A percentile compares a stretch with the other conserved stretches of the same genome.
phyloP scores from a whole-genome alignment of 768 basidiomycete genomes.

The Pleurotus cornucopiae region DNA sequence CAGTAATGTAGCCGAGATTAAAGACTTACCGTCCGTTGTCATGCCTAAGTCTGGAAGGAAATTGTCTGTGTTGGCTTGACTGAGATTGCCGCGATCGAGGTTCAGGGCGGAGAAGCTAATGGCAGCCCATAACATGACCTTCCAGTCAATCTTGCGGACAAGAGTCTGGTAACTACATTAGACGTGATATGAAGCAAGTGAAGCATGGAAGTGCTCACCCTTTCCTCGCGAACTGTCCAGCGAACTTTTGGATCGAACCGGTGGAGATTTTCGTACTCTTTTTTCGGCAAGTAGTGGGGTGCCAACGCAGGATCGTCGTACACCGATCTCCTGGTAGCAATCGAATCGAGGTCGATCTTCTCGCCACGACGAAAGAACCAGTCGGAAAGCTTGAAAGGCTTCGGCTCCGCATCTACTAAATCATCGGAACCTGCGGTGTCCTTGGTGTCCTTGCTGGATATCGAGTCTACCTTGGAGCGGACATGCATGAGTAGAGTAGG shows the following conservation, averaged over 20 bases:
- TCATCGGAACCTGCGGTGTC: conserved; percentile 19
- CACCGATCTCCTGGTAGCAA: conserved; percentile 47
- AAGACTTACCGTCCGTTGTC: conserved; percentile 20
- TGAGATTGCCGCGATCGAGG: conserved; percentile 49
- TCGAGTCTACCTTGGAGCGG: conserved; percentile 5
- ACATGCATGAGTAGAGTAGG: neutral
- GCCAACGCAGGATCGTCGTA: conserved; percentile 47
- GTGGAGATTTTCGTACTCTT: conserved; percentile 50
- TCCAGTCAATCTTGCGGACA: conserved; percentile 57
- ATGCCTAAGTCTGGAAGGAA: conserved; percentile 47
- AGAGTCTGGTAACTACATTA: conserved; percentile 29
- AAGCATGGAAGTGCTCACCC: conserved; percentile 19
- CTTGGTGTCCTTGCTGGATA: conserved; percentile 12
- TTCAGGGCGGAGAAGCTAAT: conserved; percentile 56
- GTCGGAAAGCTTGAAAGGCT: conserved; percentile 29
- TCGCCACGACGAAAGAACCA: conserved; percentile 26
- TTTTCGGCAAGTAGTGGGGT: conserved; percentile 44
- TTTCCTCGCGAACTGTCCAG: conserved; percentile 59
- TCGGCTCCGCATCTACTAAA: conserved; percentile 31
- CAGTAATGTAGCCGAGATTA: too few relatives aligned
- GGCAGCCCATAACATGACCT: conserved; percentile 52
- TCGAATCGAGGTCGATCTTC: conserved; percentile 29
- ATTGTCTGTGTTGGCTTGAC: conserved; percentile 55
- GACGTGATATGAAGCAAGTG: neutral
- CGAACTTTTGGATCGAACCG: conserved; percentile 53